A percentile compares a stretch with the other conserved stretches of the same genome.
phyloP scores from a whole-genome alignment of 352 stramenopile genomes.

The Phytophthora quininea region DNA sequence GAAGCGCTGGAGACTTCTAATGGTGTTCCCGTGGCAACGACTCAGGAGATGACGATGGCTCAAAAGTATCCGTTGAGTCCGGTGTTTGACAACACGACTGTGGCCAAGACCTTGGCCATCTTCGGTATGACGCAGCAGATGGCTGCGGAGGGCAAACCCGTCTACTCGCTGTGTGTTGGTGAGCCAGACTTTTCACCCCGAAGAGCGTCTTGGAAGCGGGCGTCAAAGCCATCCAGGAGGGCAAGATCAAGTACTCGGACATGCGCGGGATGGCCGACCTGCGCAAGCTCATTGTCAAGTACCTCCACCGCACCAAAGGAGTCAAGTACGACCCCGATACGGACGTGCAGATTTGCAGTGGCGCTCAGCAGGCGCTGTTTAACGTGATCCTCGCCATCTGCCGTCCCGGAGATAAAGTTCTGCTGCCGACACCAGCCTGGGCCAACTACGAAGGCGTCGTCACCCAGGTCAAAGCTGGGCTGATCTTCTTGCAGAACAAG shows the following conservation, averaged over 20 bases:
- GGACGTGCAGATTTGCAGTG: constrained; percentile 95
- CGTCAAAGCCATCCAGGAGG: constrained; percentile 57
- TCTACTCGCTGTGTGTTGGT: constrained; percentile 93
- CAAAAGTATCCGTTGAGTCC: constrained; percentile 74
- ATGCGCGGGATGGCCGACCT: constrained; percentile 91
- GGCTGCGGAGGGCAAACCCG: constrained; percentile 89
- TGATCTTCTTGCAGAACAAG: constrained; percentile 92
- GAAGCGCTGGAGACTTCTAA: constrained; percentile 19
- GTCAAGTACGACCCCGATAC: constrained; percentile 85
- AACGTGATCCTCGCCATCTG: constrained; percentile 89
- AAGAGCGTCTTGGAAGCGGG: constrained; percentile 91
- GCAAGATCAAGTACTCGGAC: constrained; percentile 94
- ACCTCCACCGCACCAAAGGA: constrained; percentile 89
- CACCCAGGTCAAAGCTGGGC: constrained; percentile 88
- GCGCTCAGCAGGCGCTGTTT: constrained; percentile 95
- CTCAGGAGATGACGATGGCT: constrained; percentile 40
- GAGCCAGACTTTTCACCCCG: constrained; percentile 94
- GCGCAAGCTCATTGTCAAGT: constrained; percentile 87
- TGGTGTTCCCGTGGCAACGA: not conserved
- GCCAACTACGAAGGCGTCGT: constrained; percentile 83
- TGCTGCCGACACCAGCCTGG: constrained; percentile 97
- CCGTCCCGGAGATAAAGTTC: constrained; percentile 89
- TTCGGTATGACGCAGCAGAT: constrained; percentile 95
- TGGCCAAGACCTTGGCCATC: constrained; percentile 94
- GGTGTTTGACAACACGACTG: constrained; percentile 81